Evolutionary conservation across 108 stramenopile genomes (phyloP), one percentile per base, ranked within the genome.

Genomic region (Cafeteria roenbergensis): DNA sequence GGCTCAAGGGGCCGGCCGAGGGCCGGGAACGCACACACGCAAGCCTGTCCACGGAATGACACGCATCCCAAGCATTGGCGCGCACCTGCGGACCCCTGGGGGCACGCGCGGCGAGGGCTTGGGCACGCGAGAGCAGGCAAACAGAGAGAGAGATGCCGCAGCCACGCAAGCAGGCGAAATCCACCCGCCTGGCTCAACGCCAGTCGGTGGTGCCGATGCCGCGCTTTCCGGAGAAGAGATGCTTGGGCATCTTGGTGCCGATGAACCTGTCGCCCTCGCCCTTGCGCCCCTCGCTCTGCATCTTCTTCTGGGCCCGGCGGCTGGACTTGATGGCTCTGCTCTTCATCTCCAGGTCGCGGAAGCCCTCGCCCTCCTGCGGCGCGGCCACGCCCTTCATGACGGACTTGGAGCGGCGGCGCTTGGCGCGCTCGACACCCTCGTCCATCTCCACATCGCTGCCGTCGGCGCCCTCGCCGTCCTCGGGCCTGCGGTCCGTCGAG

Each of bases 231-330:
- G 77, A 72, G 70, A 74, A 71, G 26, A 79, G 42, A 42, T 79
- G 80, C 73, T 81, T 81, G 55, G 73, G 70, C 25, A 80, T 70
- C 64, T 78, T 74, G 34, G 71, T 64, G 22, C 61, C 48, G n/a
- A 76, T 48, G 42, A 64, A 55, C 51, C 81, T 55, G 71, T 84
- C 80, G 12, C 74, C 74, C 74, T 82, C 78, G 62, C 81, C 80
- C 22, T 68, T 34, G 35, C 57, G 51, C 21, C 52, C 66, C 58
- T 71, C 38, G 57, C 62, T 54, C 65, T 67, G 42, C 12, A 51
- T 33, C 26, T 67, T 34, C 29, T 38, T 34, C 38, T 64, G 68
- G 22, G 55, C 6, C 24, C 17, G 32, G 28, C 67, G 55, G 55
- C n/a, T 48, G 30, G 28, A 62, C 66, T 80, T 77, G 55, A 36